Percentiles rank a stretch among this genome's conserved stretches.
Evolutionary conservation across 257 asterid genomes (phyloP).

Genomic region (Solanum ossicruentum): DNA sequence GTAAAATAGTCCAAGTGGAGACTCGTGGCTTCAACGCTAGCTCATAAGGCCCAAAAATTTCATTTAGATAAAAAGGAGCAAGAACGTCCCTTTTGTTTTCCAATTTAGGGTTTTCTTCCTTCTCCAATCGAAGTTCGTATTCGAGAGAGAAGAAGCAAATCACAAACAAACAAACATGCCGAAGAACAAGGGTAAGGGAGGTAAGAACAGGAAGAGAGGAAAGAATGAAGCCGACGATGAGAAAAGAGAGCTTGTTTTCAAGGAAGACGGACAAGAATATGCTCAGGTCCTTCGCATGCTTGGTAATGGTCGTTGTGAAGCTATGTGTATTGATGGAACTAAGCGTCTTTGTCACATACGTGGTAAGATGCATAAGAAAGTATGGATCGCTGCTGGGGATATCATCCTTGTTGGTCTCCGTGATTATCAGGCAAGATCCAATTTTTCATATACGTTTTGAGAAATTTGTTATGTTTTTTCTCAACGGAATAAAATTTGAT

Average conservation of each 20-base stretch:
- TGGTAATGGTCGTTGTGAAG: conserved; percentile 91
- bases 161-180: conserved; percentile 33
- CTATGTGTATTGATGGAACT: conserved; percentile 70
- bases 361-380: conserved; percentile 97
- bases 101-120: not conserved
- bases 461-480: not conserved
- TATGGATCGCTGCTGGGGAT: conserved; percentile 95
- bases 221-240: conserved; percentile 95
- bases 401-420: conserved; percentile 93
- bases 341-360: conserved; percentile 88
- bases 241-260: conserved; percentile 87
- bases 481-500: not conserved
- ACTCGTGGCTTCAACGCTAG: not conserved
- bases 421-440: conserved; percentile 51
- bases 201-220: conserved; percentile 89
- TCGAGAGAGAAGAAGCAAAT: not conserved
- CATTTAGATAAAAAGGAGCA: not conserved
- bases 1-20: not conserved
- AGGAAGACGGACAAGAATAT: conserved; percentile 91
- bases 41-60: not conserved
- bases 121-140: not conserved
- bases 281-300: conserved; percentile 92
- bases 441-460: not conserved
- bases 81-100: not conserved
- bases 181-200: conserved; percentile 99